Conservation (phyloP, 495 filamentous ascomycete genomes). For the Penicillium ucsense region DNA sequence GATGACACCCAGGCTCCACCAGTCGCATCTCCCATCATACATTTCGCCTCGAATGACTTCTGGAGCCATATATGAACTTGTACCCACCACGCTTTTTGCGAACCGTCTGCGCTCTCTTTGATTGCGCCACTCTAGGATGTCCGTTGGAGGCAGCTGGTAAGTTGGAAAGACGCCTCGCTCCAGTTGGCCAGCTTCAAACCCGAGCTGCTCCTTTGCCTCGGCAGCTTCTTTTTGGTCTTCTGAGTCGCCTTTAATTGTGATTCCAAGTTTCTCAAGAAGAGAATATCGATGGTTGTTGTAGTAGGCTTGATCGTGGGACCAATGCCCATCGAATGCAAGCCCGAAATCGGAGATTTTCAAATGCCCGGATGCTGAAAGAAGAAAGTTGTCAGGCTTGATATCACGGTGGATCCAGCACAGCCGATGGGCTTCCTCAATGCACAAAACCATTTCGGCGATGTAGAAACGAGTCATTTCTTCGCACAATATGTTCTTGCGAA, state of each 20-base stretch:
- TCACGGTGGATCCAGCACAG: conserved; percentile 88
- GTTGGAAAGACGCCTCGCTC: conserved; percentile 4
- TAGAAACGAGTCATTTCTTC: conserved; percentile 78
- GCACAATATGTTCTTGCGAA: conserved; percentile 68
- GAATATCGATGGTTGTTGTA: conserved; percentile 73
- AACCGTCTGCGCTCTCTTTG: conserved; percentile 60
- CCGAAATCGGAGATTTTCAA: conserved; percentile 95
- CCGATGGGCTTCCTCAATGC: conserved; percentile 84
- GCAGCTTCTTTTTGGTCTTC: conserved; percentile 49
- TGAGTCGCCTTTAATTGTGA: conserved; percentile 64
- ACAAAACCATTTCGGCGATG: conserved; percentile 88
- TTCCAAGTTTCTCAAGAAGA: conserved; percentile 63
- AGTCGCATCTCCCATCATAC: conserved; percentile 91
- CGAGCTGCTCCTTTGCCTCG: conserved; percentile 20
- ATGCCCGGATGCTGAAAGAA: conserved; percentile 79
- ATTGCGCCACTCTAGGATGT: conserved; percentile 70
- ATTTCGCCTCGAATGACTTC: conserved; percentile 75
- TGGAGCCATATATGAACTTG: conserved; percentile 96
- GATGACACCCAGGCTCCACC: conserved; percentile 93
- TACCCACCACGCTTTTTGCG: conserved; percentile 84
- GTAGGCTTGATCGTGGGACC: conserved; percentile 81
- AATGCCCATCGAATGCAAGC: conserved; percentile 87
- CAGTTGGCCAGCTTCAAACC: background rate
- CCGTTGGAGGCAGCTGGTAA: conserved; percentile 10
- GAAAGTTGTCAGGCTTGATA: conserved; percentile 94